Percentiles rank a stretch among this genome's conserved stretches.
Conservation (phyloP, 192 early-diverging fungal species). For the Backusella circina region DNA sequence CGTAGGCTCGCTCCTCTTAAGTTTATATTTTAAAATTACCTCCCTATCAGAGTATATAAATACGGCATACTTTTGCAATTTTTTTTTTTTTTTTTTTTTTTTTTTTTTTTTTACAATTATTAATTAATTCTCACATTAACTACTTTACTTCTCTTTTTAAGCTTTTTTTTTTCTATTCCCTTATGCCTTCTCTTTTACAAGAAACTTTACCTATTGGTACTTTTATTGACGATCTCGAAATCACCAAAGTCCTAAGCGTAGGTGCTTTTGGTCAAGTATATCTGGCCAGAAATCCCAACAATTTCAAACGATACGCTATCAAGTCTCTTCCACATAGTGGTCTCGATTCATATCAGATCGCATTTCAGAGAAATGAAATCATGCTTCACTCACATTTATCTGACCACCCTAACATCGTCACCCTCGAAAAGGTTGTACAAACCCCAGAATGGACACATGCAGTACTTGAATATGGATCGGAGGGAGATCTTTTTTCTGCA, state of each 20-base stretch:
- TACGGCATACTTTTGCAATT: background rate
- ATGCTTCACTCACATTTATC: constrained; percentile 59
- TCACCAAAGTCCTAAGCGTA: constrained; percentile 55
- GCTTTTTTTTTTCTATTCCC: background rate
- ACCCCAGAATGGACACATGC: constrained; percentile 63
- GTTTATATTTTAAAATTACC: background rate
- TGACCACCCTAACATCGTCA: constrained; percentile 65
- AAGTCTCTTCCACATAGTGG: constrained; percentile 69
- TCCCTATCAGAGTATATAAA: background rate
- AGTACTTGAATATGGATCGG: constrained; percentile 75
- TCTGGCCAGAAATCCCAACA: constrained; percentile 53
- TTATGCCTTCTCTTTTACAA: background rate
- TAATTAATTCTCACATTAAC: background rate
- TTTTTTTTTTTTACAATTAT: too few relatives aligned
- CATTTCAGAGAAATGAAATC: constrained; percentile 65
- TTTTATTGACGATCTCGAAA: constrained; percentile 40
- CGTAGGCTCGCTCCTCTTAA: background rate
- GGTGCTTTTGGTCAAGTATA: constrained; percentile 79
- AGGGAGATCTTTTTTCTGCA: constrained; percentile 94
- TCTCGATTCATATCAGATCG: constrained; percentile 55
- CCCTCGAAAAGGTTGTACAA: constrained; percentile 61
- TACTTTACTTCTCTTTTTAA: background rate
- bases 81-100: background rate
- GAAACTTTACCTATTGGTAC: constrained; percentile 21
- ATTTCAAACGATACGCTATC: constrained; percentile 58